Percentiles rank a stretch among this genome's conserved stretches.
Evolutionary conservation across 352 stramenopile species (phyloP).

Genomic region (Phytophthora vignae): DNA sequence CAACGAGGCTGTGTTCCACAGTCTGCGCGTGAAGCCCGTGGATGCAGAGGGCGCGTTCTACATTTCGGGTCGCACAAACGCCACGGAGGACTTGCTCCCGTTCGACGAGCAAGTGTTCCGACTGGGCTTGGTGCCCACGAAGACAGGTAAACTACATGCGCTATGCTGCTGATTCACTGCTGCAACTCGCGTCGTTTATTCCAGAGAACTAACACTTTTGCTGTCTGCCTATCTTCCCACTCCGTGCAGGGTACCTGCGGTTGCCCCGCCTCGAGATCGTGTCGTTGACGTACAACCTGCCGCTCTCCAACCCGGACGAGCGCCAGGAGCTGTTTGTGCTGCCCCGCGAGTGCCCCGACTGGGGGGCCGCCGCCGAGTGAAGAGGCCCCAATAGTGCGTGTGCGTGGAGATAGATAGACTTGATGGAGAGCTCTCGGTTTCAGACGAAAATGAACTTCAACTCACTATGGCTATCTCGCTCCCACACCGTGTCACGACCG

Average conservation of each 20-base stretch:
- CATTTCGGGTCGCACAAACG: slow-evolving; percentile 78
- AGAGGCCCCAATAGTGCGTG: neutral
- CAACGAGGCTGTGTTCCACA: slow-evolving; percentile 79
- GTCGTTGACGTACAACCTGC: slow-evolving; percentile 70
- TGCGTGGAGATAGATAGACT: slow-evolving; percentile 27
- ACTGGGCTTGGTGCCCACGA: slow-evolving; percentile 77
- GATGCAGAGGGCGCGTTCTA: slow-evolving; percentile 81
- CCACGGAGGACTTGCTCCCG: slow-evolving; percentile 77
- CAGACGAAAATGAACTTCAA: slow-evolving; percentile 27
- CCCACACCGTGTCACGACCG: neutral
- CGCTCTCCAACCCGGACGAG: slow-evolving; percentile 74
- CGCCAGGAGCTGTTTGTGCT: slow-evolving; percentile 82
- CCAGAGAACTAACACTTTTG: slow-evolving; percentile 15
- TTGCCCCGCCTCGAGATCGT: slow-evolving; percentile 81
- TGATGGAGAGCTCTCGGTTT: slow-evolving; percentile 23
- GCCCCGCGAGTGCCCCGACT: slow-evolving; percentile 64
- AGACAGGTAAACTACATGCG: slow-evolving; percentile 60
- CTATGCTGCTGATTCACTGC: neutral
- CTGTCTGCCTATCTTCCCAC: slow-evolving; percentile 6
- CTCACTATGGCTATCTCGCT: slow-evolving; percentile 2
- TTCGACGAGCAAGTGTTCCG: slow-evolving; percentile 69
- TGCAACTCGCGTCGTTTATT: slow-evolving; percentile 2
- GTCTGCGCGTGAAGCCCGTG: slow-evolving; percentile 72
- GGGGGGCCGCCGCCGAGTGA: slow-evolving; percentile 34
- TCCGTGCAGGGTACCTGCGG: slow-evolving; percentile 61